Base-by-base conservation (phyloP, 495 filamentous ascomycete species). In the Neurospora sp. region DNA sequence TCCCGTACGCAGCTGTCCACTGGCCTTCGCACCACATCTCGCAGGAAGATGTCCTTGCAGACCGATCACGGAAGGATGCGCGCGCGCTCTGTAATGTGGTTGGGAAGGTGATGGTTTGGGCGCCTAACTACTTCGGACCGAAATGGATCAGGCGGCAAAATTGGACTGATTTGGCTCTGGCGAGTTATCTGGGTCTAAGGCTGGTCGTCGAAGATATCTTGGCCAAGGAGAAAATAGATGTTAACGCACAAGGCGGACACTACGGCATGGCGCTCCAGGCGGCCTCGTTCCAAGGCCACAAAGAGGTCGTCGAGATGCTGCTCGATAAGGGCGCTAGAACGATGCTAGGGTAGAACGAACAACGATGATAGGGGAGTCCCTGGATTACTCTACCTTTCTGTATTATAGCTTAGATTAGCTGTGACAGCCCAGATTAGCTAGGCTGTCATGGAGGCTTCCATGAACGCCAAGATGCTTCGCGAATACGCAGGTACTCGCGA, bases 1-100 rank as follows among this genome's bases (percentile, higher is more conserved):
- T 76, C 68, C 22, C 65, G 22, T 76, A 76, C 53, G 75, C 75
- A 39, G 75, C 75, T 69, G 72, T 20, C 8, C 47, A 75, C 69
- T 76, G 73, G 75, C 71, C 73, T 70, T 42, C 73, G 31, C 75
- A 76, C 45, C 70, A 71, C 69, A 45, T 69, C 41, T 75, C 73
- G 39, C 69, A 70, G 45, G 47, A 74, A 39, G 61, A 20, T 65
- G 47, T 71, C 42, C 16, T 69, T 69, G 70, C 53, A 27, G 35
- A 47, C 42, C 4, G 14, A 70, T 69, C 27, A 39, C 42, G 44
- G 18, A 47, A 73, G 14, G 22, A 73, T 53, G 70, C 68, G 22
- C 68, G 41, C 12, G 16, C 37, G 2, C 72, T 70, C 38, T 73
- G 72, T 45, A 61, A 61, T 42, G 40, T 42, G 4, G 41, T 68